Conservation (phyloP, 805 yeast species). For the Lachancea nothofagi region DNA sequence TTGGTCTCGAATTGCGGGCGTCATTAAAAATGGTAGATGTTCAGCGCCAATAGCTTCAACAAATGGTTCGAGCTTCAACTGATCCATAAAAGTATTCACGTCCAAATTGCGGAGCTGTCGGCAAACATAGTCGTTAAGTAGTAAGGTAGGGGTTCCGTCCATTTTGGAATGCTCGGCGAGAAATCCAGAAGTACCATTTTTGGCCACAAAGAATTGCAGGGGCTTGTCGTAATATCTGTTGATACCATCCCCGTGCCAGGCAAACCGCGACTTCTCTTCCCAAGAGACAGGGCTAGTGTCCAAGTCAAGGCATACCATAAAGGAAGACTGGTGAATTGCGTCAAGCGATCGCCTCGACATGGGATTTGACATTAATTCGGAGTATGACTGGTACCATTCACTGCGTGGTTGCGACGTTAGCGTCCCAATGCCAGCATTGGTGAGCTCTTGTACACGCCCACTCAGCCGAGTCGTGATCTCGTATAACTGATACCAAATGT, state of each 20-base stretch:
- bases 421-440: constrained; percentile 56
- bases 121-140: constrained; percentile 72
- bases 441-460: constrained; percentile 26
- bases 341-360: constrained; percentile 55
- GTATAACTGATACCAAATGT: constrained; percentile 54
- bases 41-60: constrained; percentile 13
- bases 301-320: constrained; percentile 70
- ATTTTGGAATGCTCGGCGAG: constrained; percentile 94
- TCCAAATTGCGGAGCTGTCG: constrained; percentile 49
- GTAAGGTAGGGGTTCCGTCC: constrained; percentile 96
- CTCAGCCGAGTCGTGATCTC: constrained; percentile 42
- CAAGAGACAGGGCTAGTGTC: constrained; percentile 63
- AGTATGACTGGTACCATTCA: constrained; percentile 60
- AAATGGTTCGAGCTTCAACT: constrained; percentile 9
- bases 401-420: constrained; percentile 85
- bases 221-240: constrained; percentile 94
- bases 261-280: constrained; percentile 75
- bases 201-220: constrained; percentile 71
- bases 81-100: constrained; percentile 24
- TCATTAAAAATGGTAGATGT: constrained; percentile 52
- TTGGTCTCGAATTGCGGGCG: constrained; percentile 44
- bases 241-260: constrained; percentile 94
- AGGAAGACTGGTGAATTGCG: constrained; percentile 70
- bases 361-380: constrained; percentile 53
- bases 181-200: constrained; percentile 86